Conservation (phyloP, 768 basidiomycete genomes). For the Rhizopogon vesiculosus region DNA sequence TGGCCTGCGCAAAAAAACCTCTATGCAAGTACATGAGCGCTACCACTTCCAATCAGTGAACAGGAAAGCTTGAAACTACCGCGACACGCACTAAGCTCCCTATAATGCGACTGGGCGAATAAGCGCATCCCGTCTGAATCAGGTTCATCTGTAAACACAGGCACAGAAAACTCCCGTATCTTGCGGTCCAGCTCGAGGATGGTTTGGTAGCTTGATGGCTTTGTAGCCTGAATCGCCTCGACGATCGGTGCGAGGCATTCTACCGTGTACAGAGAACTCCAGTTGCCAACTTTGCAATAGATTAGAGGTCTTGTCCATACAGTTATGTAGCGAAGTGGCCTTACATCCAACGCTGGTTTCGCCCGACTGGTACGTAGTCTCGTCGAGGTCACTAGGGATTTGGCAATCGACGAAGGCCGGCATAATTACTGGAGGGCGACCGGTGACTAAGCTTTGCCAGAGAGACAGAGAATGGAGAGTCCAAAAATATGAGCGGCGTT, state of each 20-base stretch:
- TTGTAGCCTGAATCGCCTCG: slow-evolving; percentile 34
- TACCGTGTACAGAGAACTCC: slow-evolving; percentile 37
- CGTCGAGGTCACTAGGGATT: slow-evolving; percentile 43
- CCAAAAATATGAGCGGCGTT: slow-evolving; percentile 53
- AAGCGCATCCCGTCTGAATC: slow-evolving; percentile 34
- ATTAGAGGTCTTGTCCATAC: background rate
- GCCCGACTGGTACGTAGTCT: slow-evolving; percentile 36
- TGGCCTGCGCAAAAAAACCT: slow-evolving; percentile 52
- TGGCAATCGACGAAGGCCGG: slow-evolving; percentile 41
- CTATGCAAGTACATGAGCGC: slow-evolving; percentile 54
- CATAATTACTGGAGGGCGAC: slow-evolving; percentile 42
- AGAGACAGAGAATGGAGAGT: slow-evolving; percentile 42
- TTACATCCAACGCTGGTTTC: slow-evolving; percentile 42
- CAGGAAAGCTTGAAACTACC: background rate
- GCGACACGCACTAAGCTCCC: slow-evolving; percentile 34
- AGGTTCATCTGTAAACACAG: slow-evolving; percentile 13
- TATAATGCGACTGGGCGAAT: slow-evolving; percentile 40
- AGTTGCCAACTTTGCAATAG: slow-evolving; percentile 37
- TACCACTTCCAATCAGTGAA: slow-evolving; percentile 17
- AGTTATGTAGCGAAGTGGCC: slow-evolving; percentile 12
- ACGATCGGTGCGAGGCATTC: slow-evolving; percentile 42
- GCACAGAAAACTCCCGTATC: slow-evolving; percentile 35
- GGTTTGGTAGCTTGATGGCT: slow-evolving; percentile 40
- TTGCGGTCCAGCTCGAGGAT: slow-evolving; percentile 47
- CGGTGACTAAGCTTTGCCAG: slow-evolving; percentile 50